These are phyloP conservation scores for Gaeumannomyces sp. DNA, from an alignment of 2,329 filamentous ascomycete species.

Conservation along the genomic window DNA sequence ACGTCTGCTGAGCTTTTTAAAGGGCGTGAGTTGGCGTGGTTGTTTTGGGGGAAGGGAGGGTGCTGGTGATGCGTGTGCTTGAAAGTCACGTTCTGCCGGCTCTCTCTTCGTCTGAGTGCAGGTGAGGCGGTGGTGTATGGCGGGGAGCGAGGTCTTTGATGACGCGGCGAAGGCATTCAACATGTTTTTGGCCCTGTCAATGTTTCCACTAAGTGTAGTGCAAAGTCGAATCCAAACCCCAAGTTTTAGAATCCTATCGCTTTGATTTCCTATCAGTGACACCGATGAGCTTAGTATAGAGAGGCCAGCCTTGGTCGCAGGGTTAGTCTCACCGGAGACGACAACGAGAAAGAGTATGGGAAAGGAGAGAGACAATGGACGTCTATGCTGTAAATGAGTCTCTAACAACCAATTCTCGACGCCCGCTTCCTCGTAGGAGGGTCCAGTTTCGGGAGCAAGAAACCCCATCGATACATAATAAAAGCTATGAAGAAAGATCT, in stretches of 20 bases:
- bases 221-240: not conserved
- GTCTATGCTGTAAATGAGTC: not conserved
- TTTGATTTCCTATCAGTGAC: not conserved
- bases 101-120: not conserved
- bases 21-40: not conserved
- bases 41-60: not conserved
- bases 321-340: not conserved
- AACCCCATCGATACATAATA: not conserved
- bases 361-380: not conserved
- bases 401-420: not conserved
- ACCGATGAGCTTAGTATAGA: not conserved
- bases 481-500: not conserved
- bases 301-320: not conserved
- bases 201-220: not conserved
- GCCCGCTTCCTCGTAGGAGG: not conserved
- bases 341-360: not conserved
- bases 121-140: not conserved
- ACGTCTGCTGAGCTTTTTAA: slow-evolving; percentile 23
- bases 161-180: not conserved
- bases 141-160: too few relatives aligned
- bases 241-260: not conserved
- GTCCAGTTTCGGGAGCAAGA: not conserved
- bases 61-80: not conserved
- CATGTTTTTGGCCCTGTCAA: not conserved
- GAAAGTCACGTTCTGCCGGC: not conserved